Conservation (phyloP, 2,329 filamentous ascomycete species). For the Drechslerella stenobrocha region DNA sequence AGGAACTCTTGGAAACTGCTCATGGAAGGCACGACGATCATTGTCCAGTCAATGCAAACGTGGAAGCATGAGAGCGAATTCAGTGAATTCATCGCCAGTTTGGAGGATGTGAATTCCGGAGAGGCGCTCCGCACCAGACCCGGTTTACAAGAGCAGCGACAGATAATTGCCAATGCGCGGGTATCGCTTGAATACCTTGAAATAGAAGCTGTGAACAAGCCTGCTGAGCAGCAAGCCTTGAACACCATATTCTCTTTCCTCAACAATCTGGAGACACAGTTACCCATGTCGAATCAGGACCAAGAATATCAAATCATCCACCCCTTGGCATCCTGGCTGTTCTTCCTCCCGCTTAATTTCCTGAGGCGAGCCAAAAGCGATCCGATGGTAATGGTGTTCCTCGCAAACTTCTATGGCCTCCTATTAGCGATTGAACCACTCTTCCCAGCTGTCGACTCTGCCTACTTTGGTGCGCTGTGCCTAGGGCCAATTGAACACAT, state of each 20-base stretch:
- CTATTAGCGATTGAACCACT: conserved; percentile 85
- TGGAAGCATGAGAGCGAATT: conserved; percentile 91
- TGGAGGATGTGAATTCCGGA: conserved; percentile 61
- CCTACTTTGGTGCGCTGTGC: conserved; percentile 81
- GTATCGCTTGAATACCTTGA: conserved; percentile 70
- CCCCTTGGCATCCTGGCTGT: conserved; percentile 85
- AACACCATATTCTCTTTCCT: conserved; percentile 72
- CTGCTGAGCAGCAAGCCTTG: conserved; percentile 70
- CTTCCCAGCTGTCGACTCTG: conserved; percentile 86
- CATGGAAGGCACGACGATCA: conserved; percentile 86
- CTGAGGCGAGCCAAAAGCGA: conserved; percentile 76
- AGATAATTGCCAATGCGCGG: conserved; percentile 71
- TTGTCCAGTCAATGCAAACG: conserved; percentile 85
- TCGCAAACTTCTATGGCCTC: conserved; percentile 88
- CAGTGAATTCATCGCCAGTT: conserved; percentile 77
- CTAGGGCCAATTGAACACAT: conserved; percentile 85
- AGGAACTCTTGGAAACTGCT: conserved; percentile 92
- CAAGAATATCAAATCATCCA: conserved; percentile 90
- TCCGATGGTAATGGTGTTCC: conserved; percentile 75
- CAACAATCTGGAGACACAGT: conserved; percentile 70
- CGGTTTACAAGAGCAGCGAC: conserved; percentile 67
- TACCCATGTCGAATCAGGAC: conserved; percentile 70
- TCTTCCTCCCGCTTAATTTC: conserved; percentile 88
- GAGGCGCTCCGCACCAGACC: conserved; percentile 68
- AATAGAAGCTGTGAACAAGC: conserved; percentile 68